Evolutionary conservation across 2,329 filamentous ascomycete genomes (phyloP).

Genomic region (Fusarium multiceps): DNA sequence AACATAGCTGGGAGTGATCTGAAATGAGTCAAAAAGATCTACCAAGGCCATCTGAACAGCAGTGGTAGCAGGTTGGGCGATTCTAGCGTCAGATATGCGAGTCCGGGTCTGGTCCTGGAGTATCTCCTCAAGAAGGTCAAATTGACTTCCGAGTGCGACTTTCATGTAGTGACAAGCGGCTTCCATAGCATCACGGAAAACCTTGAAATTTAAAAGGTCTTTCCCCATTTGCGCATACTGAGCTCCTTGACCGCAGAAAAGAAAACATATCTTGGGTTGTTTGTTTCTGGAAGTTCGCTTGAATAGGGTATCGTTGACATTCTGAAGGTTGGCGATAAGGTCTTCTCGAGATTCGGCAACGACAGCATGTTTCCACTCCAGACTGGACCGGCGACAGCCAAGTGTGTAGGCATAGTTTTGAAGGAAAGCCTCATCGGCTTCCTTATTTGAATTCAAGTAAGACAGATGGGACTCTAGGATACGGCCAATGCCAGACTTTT

Average conservation of each 20-base stretch:
- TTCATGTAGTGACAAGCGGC: constrained; percentile 49
- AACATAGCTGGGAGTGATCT: constrained; percentile 50
- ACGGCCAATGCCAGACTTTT: constrained; percentile 54
- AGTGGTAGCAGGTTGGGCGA: constrained; percentile 57
- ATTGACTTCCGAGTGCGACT: constrained; percentile 46
- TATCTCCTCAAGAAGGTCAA: constrained; percentile 53
- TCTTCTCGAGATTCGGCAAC: constrained; percentile 51
- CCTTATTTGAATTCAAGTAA: constrained; percentile 44
- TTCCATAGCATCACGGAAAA: constrained; percentile 56
- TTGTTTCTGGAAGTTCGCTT: constrained; percentile 44
- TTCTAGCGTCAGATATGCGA: constrained; percentile 49
- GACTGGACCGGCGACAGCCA: constrained; percentile 56
- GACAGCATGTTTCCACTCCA: constrained; percentile 57
- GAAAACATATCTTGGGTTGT: constrained; percentile 52
- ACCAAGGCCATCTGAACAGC: constrained; percentile 57
- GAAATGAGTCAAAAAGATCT: constrained; percentile 52
- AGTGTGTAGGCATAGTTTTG: constrained; percentile 60
- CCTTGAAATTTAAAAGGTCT: constrained; percentile 55
- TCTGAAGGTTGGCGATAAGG: constrained; percentile 48
- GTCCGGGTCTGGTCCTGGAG: constrained; percentile 42
- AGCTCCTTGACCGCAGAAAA: constrained; percentile 58
- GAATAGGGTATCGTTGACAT: constrained; percentile 29
- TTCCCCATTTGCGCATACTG: constrained; percentile 58
- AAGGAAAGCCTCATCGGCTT: constrained; percentile 41
- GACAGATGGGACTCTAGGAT: constrained; percentile 51